A percentile compares a stretch with the other conserved stretches of the same genome.
Conservation (phyloP, 495 filamentous ascomycete genomes). For the Penicillium pulvis region DNA sequence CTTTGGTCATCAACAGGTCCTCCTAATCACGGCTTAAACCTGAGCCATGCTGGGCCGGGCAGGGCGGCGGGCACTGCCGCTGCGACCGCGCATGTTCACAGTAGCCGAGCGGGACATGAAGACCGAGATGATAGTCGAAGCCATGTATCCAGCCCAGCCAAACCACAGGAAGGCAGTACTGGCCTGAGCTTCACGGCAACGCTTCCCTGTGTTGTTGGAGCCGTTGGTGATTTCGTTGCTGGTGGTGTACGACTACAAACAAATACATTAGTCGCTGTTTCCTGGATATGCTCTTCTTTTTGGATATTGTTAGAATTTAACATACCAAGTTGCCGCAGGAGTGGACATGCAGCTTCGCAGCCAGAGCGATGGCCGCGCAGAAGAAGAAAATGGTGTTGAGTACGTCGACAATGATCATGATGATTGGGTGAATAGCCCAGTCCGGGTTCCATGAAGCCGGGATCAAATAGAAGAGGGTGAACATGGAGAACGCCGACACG, state of each 20-base stretch:
- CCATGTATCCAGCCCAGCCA: conserved; percentile 62
- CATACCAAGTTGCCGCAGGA: conserved; percentile 65
- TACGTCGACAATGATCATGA: conserved; percentile 57
- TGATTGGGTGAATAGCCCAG: conserved; percentile 54
- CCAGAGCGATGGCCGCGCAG: conserved; percentile 63
- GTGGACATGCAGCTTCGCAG: conserved; percentile 59
- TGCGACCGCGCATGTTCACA: conserved; percentile 43
- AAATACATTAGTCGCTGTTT: not conserved
- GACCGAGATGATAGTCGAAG: conserved; percentile 53
- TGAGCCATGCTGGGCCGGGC: conserved; percentile 62
- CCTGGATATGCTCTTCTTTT: not conserved
- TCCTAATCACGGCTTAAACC: conserved; percentile 49
- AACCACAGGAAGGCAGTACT: conserved; percentile 73
- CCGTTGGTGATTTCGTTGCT: conserved; percentile 64
- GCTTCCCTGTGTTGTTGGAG: conserved; percentile 51
- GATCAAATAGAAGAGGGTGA: conserved; percentile 63
- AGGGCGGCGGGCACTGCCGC: conserved; percentile 38
- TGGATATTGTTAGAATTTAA: conserved; percentile 8
- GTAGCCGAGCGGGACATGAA: conserved; percentile 41
- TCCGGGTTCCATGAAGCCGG: conserved; percentile 52
- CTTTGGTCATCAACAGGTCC: not conserved
- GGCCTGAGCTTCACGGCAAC: conserved; percentile 72
- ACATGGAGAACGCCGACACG: conserved; percentile 63
- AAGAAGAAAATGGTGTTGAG: conserved; percentile 69
- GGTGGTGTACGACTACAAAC: conserved; percentile 43